These are phyloP conservation scores for Saccharomyces pastorianus DNA, from an alignment of 1,139 yeast species.

Conservation along the genomic window DNA sequence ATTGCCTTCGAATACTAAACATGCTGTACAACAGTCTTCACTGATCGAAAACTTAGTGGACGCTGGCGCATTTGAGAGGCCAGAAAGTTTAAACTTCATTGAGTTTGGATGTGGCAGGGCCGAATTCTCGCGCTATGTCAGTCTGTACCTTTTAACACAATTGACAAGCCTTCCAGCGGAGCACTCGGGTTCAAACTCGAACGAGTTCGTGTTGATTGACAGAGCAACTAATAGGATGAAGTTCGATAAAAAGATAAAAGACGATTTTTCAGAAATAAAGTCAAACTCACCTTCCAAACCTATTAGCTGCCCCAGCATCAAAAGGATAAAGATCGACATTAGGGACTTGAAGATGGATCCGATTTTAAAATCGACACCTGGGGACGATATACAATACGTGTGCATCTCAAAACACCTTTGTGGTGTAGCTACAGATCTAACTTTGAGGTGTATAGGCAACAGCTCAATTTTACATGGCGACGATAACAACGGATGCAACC, in stretches of 20 bases:
- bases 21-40: slow-evolving; percentile 76
- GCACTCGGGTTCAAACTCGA: background rate
- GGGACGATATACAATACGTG: slow-evolving; percentile 32
- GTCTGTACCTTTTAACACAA: slow-evolving; percentile 16
- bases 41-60: slow-evolving; percentile 60
- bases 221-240: slow-evolving; percentile 74
- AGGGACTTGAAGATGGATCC: slow-evolving; percentile 56
- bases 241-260: slow-evolving; percentile 57
- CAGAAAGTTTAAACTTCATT: slow-evolving; percentile 37
- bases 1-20: slow-evolving; percentile 55
- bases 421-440: slow-evolving; percentile 88
- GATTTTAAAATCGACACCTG: slow-evolving; percentile 32
- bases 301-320: slow-evolving; percentile 1
- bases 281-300: background rate
- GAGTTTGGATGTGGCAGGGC: slow-evolving; percentile 93
- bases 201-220: slow-evolving; percentile 59
- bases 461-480: slow-evolving; percentile 24
- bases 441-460: slow-evolving; percentile 57
- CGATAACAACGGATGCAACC: background rate
- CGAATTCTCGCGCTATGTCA: slow-evolving; percentile 66
- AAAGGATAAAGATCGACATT: slow-evolving; percentile 55
- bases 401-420: slow-evolving; percentile 83
- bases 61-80: slow-evolving; percentile 35
- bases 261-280: slow-evolving; percentile 38
- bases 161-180: background rate